Evolutionary conservation across 257 asterid genomes (phyloP).

Genomic region (Lithospermum erythrorhizon): DNA sequence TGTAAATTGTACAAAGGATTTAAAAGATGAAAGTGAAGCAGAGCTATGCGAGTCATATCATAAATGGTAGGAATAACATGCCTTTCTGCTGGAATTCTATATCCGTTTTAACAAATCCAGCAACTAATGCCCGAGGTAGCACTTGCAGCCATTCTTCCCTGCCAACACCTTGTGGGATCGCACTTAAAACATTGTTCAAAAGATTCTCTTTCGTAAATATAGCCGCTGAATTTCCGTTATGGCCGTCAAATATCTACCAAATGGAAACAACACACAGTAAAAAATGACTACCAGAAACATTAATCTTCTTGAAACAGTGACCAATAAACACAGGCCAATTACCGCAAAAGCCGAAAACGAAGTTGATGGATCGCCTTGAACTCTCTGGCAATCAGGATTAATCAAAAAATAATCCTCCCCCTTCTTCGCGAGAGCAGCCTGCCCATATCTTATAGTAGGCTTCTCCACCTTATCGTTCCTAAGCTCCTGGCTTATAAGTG

Average conservation of each 20-base stretch:
- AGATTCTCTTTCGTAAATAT: slow-evolving; percentile 84
- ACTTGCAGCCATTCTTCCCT: slow-evolving; percentile 97
- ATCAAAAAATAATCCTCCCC: slow-evolving; percentile 84
- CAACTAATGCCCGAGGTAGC: slow-evolving; percentile 90
- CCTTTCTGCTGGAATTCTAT: slow-evolving; percentile 91
- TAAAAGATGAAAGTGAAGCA: slow-evolving; percentile 14
- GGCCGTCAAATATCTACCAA: slow-evolving; percentile 85
- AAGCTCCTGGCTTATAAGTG: slow-evolving; percentile 79
- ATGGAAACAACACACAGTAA: slow-evolving; percentile 6
- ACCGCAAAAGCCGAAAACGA: slow-evolving; percentile 83
- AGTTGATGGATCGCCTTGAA: slow-evolving; percentile 52
- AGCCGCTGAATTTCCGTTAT: slow-evolving; percentile 97
- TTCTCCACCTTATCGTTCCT: slow-evolving; percentile 64
- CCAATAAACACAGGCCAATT: slow-evolving; percentile 7
- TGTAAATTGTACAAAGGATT: slow-evolving; percentile 23
- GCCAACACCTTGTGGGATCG: slow-evolving; percentile 60
- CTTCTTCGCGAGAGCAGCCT: slow-evolving; percentile 77
- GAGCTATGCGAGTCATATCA: not conserved
- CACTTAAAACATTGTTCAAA: slow-evolving; percentile 76
- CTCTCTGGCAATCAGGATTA: slow-evolving; percentile 54
- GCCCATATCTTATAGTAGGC: slow-evolving; percentile 63
- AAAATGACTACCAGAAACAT: slow-evolving; percentile 1
- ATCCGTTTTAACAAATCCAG: slow-evolving; percentile 96
- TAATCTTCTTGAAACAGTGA: not conserved
- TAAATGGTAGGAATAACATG: slow-evolving; percentile 7